Evolutionary conservation across 1,284 basidiomycete species (phyloP).

Genomic region (Fomitopsis pinicola): DNA sequence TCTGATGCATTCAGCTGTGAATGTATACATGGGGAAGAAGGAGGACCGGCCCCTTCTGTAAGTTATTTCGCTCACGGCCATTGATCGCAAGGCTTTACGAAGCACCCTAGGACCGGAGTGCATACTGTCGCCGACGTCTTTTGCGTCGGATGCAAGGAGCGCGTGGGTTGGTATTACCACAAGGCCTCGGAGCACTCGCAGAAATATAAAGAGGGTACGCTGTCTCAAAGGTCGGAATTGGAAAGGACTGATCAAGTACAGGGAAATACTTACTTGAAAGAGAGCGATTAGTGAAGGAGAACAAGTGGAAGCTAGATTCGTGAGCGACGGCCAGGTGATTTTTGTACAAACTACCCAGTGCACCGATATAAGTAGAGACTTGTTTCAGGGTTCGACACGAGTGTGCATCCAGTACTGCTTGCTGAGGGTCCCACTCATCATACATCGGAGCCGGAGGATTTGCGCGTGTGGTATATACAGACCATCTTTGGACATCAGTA

Average conservation of each 20-base stretch:
- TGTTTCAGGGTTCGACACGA: too few species aligned
- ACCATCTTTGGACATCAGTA: too few species aligned
- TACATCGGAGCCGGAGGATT: too few species aligned
- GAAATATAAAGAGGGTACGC: slow-evolving; percentile 83
- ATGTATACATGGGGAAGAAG: slow-evolving; percentile 67
- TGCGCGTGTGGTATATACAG: too few species aligned
- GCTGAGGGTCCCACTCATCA: too few species aligned
- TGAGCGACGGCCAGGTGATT: neutral
- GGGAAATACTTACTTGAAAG: slow-evolving; percentile 84
- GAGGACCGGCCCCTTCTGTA: slow-evolving; percentile 78
- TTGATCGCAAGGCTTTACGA: neutral
- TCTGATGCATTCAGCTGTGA: slow-evolving; percentile 74
- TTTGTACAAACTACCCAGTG: too few species aligned
- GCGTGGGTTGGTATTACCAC: slow-evolving; percentile 83
- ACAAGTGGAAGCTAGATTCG: slow-evolving; percentile 64
- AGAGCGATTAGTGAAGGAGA: slow-evolving; percentile 77
- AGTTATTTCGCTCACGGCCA: slow-evolving; percentile 13
- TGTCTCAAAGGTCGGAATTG: neutral
- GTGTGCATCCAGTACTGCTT: too few species aligned
- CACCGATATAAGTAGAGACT: too few species aligned
- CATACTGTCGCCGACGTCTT: slow-evolving; percentile 81
- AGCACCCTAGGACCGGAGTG: slow-evolving; percentile 60
- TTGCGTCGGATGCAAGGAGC: slow-evolving; percentile 74
- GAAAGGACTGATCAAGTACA: slow-evolving; percentile 23
- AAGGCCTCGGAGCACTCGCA: slow-evolving; percentile 75